A percentile compares a stretch with the other conserved stretches of the same genome.
Evolutionary conservation across 1,284 basidiomycete species (phyloP).

Genomic region (Ustilago loliicola): DNA sequence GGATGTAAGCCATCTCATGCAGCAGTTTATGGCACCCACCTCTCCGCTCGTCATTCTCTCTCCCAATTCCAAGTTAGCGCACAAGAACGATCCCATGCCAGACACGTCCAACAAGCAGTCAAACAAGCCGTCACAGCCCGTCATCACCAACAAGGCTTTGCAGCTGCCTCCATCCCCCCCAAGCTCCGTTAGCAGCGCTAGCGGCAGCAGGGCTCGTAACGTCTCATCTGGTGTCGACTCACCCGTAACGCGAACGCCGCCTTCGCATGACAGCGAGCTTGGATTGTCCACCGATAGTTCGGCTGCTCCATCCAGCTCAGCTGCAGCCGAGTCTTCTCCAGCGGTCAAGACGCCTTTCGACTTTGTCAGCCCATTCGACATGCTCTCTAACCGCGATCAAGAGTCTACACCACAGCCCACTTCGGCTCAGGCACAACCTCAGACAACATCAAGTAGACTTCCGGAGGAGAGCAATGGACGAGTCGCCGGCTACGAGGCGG

Average conservation of each 20-base stretch:
- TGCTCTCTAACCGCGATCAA: constrained; percentile 26
- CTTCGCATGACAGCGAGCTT: constrained; percentile 3
- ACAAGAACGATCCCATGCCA: constrained; percentile 11
- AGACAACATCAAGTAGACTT: not conserved
- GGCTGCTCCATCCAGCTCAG: not conserved
- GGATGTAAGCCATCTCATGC: constrained; percentile 33
- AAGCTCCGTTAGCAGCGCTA: constrained; percentile 40
- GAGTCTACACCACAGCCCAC: constrained; percentile 13
- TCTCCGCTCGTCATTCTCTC: constrained; percentile 12
- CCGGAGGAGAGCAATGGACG: not conserved
- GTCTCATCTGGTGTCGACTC: constrained; percentile 21
- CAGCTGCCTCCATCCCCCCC: constrained; percentile 44
- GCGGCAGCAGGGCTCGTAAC: constrained; percentile 13
- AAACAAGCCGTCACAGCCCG: constrained; percentile 2
- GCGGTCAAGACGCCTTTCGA: constrained; percentile 34
- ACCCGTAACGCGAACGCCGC: constrained; percentile 15
- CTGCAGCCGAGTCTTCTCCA: constrained; percentile 15
- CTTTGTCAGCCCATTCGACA: constrained; percentile 47
- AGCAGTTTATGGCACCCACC: constrained; percentile 36
- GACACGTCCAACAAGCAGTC: not conserved
- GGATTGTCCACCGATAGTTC: not conserved
- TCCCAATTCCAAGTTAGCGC: constrained; percentile 7
- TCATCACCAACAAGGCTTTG: constrained; percentile 26
- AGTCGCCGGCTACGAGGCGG: constrained; percentile 24
- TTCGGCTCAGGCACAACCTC: not conserved